Evolutionary conservation across 2,329 filamentous ascomycete species (phyloP), one percentile per base, ranked within the genome.

Genomic region (Aspergillus sp.): DNA sequence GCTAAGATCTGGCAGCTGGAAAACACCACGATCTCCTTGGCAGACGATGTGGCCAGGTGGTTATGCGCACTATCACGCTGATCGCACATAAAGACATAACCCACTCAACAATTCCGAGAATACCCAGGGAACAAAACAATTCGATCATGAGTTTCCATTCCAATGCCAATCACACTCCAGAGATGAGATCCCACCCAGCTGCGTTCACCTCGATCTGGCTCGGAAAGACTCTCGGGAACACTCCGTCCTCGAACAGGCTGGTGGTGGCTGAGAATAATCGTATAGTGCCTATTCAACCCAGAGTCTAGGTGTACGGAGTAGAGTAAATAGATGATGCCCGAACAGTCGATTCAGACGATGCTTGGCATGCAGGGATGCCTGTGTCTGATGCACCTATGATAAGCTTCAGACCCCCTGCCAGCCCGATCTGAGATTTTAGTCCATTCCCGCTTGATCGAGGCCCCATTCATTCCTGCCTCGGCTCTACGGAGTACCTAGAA

Each of bases 351-450:
- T 17, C 45, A 21, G 45, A 23, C 45, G 6, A 38, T 38, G 45
- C 45, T 47, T 47, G 45, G 31, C 45, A 19, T 38, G 45, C 45
- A 47, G 45, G 31, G 45, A 17, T 47, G 31, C 11, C 21, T 13
- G 3, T 21, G 34, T 34, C 16, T 17, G 17, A 17, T 17, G 11
- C 40, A 42, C 45, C 41, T 44, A 25, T 25, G 45, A 34, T 14
- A 42, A 14, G 16, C 40, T 23, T 23, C 40, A 21, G 40, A n/a
- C n/a, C 4, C 14, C 40, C 5, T 36, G 4, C 17, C 44, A 14
- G 29, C 29, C 10, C 44, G 44, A 32, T 46, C 29, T 20, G 31
- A 38, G 45, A 47, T 20, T 47, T 47, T 36, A 21, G 45, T 20
- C 34, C 34, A n/a, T 38, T 38, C 6, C 3, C 7, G 5, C 34